phyloP scores from a whole-genome alignment of 2,329 filamentous ascomycete genomes.

The Rhinocladiella similis region DNA sequence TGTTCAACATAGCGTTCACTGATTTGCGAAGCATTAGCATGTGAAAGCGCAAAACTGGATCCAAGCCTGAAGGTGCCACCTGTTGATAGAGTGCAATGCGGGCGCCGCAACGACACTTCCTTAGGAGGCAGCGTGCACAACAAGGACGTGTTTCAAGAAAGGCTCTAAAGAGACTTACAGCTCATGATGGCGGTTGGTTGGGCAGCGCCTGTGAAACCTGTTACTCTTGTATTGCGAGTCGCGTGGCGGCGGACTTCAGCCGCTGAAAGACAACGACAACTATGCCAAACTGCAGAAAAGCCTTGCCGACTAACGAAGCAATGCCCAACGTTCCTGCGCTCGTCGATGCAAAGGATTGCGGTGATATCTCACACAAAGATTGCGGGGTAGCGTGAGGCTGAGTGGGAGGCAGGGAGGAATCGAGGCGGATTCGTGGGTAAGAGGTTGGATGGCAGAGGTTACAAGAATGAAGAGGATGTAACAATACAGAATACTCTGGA shows the following conservation, averaged over 20 bases:
- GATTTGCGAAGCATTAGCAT: slow-evolving; percentile 21
- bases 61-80: not conserved
- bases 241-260: not conserved
- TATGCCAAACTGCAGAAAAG: not conserved
- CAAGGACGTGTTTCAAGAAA: not conserved
- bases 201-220: slow-evolving; percentile 11
- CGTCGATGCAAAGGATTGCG: not conserved
- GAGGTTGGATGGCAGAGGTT: not conserved
- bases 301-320: not conserved
- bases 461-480: not conserved
- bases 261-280: not conserved
- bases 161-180: slow-evolving; percentile 19
- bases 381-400: not conserved
- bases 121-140: not conserved
- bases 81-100: not conserved
- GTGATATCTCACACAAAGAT: not conserved
- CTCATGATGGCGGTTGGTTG: slow-evolving; percentile 21
- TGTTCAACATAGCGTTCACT: slow-evolving; percentile 91
- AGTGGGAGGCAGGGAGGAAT: not conserved
- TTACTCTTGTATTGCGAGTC: not conserved
- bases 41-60: not conserved
- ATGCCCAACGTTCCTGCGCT: not conserved
- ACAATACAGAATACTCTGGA: not conserved
- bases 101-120: not conserved
- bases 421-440: not conserved